Evolutionary conservation across 305 asterid species (phyloP), one percentile per base, ranked within the genome.

Genomic region (Fraxinus platypoda): DNA sequence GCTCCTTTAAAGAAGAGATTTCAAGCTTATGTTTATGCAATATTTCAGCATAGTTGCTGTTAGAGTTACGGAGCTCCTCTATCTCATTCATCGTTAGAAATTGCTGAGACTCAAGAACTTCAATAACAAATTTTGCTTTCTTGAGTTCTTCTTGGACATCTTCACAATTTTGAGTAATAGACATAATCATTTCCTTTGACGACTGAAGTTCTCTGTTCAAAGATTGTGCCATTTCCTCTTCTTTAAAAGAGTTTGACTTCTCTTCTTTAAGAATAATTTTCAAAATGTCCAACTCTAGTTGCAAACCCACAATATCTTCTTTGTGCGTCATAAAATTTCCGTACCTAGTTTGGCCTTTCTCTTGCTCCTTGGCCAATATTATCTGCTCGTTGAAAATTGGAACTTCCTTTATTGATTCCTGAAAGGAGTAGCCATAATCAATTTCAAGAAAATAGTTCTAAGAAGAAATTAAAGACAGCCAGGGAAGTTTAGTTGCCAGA

Each of bases 21-120:
- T 94, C 92, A 81, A 86, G 88, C 84, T 91, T 94, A 74, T 88
- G 92, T 85, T 88, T 86, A 78, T 85, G 88, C 79, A 92, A 72
- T 54, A 88, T 83, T 80, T 89, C 91, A 77, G 86, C 92, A 79
- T 82, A 86, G 57, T 43, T 88, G 81, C 21, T 78, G 59, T 86
- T 91, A 77, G 89, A 79, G 86, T 81, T 88, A 85, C 89, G 91
- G 74, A 93, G 94, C 85, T 91, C 93, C 71, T 93, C 98, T 77
- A 90, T 86, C 92, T 92, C 98, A 77, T 88, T 86, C 23, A 97
- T 92, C 34, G 85, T 86, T 73, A 88, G 85, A 84, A 96, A 77
- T 79, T 93, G 96, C 83, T 97, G 95, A 21, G 95, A 88, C 85
- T 97, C 98, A 23, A 97, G 98, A 89, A 97, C 98, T 87, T 92